Conservation (phyloP, 305 asterid genomes). For the Plantago coronopus region DNA sequence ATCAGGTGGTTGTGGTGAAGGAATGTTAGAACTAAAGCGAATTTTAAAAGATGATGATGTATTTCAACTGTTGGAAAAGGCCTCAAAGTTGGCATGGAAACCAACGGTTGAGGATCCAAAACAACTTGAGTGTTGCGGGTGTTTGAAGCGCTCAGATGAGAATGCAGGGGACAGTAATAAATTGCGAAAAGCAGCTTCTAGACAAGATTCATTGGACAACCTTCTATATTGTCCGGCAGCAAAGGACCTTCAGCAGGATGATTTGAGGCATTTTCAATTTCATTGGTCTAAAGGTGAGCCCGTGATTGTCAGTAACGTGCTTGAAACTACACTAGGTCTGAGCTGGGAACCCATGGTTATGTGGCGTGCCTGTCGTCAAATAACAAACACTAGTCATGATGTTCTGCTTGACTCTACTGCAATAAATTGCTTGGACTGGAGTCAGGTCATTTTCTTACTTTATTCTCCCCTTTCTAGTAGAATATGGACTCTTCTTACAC, state of each 20-base stretch:
- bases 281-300: constrained; percentile 11
- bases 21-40: not conserved
- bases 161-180: not conserved
- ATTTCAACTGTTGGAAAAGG: not conserved
- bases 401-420: not conserved
- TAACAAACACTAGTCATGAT: not conserved
- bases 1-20: constrained; percentile 2
- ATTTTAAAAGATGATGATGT: not conserved
- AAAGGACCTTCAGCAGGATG: not conserved
- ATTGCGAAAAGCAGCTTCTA: not conserved
- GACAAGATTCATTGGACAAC: constrained; percentile 1
- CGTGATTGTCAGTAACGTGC: not conserved
- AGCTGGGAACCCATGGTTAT: constrained; percentile 15
- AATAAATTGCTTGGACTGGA: constrained; percentile 10
- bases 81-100: not conserved
- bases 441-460: not conserved
- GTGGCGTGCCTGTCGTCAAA: constrained; percentile 13
- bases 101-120: not conserved
- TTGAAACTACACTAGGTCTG: constrained; percentile 5
- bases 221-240: not conserved
- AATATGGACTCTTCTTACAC: not conserved
- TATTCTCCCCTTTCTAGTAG: not conserved
- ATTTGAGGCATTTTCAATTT: constrained; percentile 9
- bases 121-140: no score
- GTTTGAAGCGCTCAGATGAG: constrained; percentile 3